Base-by-base conservation (phyloP, 768 basidiomycete genomes). In the Lentinula detonsa region DNA sequence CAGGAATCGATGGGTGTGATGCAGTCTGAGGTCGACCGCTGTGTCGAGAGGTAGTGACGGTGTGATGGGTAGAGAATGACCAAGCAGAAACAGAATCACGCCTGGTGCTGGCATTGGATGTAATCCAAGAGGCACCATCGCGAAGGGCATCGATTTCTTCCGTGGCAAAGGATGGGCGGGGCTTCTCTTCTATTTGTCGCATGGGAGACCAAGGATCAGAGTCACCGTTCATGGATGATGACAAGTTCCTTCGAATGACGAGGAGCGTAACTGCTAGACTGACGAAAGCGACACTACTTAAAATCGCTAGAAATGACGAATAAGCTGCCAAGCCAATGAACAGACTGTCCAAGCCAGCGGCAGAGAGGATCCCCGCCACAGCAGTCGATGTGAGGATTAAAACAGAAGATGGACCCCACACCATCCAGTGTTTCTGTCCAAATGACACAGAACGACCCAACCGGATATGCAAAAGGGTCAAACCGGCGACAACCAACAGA, bases 91-190 rank as follows among this genome's bases (percentile, higher is more conserved):
- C 70, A 0, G 87, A 88, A 48, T 81, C 79, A 60, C 74, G 81
- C 48, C 77, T 78, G 35, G 82, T 83, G 58, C 81, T 79, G 5
- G 83, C 76, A 46, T 81, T 79, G 52, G 89, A 90, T 0, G 90
- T 88, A 62, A 91, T 83, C 88, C 90, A 91, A n/a, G 89, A 90
- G 53, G 83, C 84, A 55, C 88, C 88, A 64, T 91, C 89, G 21
- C 85, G 84, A 56, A 91, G 77, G 18, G 77, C 87, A 62, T 90
- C 86, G 53, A 91, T 77, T 57, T 91, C 89, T 65, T 89, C 87
- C 0, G 86, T 86, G 16, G 80, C 79, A 66, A 90, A 88, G 0
- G 87, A 87, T 0, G 83, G 83, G 33, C 85, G 74, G 16, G 81
- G 78, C 63, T 82, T 80, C 66, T 83, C 80, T 61, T 82, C 82